These are phyloP conservation scores for Domatiomyces globalis DNA, from an alignment of 2,329 filamentous ascomycete genomes.

Conservation along the genomic window DNA sequence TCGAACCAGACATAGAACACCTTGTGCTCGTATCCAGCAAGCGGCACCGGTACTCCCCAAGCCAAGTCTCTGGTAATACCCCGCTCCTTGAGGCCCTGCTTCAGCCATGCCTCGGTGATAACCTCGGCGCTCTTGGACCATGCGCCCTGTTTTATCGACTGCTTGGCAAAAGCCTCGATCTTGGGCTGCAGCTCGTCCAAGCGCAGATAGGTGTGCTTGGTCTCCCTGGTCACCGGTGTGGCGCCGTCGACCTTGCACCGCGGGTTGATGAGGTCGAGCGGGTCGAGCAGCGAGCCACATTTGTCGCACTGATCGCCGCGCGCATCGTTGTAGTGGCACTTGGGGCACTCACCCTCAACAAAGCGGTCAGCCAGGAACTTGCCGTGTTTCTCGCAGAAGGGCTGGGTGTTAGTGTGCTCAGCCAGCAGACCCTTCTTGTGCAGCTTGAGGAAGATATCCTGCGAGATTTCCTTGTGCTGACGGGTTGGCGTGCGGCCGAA, in stretches of 20 bases:
- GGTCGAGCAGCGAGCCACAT: constrained; percentile 58
- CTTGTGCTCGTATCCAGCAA: constrained; percentile 53
- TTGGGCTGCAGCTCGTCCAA: constrained; percentile 69
- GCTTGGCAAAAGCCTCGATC: constrained; percentile 63
- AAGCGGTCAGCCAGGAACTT: constrained; percentile 61
- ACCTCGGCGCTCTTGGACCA: constrained; percentile 33
- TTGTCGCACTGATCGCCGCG: constrained; percentile 62
- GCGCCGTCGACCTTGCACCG: constrained; percentile 83
- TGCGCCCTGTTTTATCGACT: constrained; percentile 54
- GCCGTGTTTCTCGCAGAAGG: constrained; percentile 68
- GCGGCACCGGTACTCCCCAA: constrained; percentile 59
- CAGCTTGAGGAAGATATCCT: constrained; percentile 79
- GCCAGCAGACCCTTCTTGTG: constrained; percentile 77
- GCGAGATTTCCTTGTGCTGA: constrained; percentile 83
- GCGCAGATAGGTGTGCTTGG: constrained; percentile 81
- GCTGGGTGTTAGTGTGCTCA: constrained; percentile 75
- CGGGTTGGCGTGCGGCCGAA: constrained; percentile 85
- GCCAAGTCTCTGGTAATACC: constrained; percentile 86
- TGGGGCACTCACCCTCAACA: constrained; percentile 35
- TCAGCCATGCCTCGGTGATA: constrained; percentile 35
- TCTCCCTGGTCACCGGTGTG: constrained; percentile 63
- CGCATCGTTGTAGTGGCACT: constrained; percentile 50
- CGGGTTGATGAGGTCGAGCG: constrained; percentile 65
- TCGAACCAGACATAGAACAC: constrained; percentile 93
- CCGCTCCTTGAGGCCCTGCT: constrained; percentile 70